These are phyloP conservation scores for Warburgia ugandensis DNA, from an alignment of 164 flowering plant genomes.

Conservation along the genomic window DNA sequence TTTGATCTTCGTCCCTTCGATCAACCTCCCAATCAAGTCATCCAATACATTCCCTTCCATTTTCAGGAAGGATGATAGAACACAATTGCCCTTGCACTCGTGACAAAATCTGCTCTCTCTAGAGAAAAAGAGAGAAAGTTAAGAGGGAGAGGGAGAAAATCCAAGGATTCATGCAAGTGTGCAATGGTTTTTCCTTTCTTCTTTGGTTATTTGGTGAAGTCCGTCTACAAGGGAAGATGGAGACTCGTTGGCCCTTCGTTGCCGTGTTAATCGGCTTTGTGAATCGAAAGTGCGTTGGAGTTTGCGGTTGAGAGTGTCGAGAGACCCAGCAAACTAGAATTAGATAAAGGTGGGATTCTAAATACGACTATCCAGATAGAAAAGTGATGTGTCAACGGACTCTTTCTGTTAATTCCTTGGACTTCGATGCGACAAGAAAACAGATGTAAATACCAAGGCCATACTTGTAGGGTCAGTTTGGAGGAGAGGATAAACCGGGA, in stretches of 20 bases:
- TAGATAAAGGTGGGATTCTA: too few relatives aligned
- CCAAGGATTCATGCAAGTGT: not conserved
- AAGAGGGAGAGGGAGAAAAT: not conserved
- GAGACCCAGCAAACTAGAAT: too few relatives aligned
- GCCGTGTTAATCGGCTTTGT: constrained; percentile 11
- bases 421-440: too few relatives aligned
- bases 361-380: too few relatives aligned
- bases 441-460: too few relatives aligned
- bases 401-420: too few relatives aligned
- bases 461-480: too few relatives aligned
- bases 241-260: constrained; percentile 10
- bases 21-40: constrained; percentile 34
- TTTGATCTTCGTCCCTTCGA: constrained; percentile 38
- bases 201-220: not conserved
- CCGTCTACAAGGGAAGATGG: constrained; percentile 7
- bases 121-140: not conserved
- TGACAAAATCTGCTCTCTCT: not conserved
- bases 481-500: too few relatives aligned
- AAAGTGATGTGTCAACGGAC: too few relatives aligned
- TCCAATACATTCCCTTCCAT: constrained; percentile 39
- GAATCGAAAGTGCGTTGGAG: too few relatives aligned
- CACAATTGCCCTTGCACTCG: not conserved
- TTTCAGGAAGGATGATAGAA: not conserved
- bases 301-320: too few relatives aligned
- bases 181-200: not conserved